phyloP scores from a whole-genome alignment of 306 rosid species.

The Acacia crassicarpa region DNA sequence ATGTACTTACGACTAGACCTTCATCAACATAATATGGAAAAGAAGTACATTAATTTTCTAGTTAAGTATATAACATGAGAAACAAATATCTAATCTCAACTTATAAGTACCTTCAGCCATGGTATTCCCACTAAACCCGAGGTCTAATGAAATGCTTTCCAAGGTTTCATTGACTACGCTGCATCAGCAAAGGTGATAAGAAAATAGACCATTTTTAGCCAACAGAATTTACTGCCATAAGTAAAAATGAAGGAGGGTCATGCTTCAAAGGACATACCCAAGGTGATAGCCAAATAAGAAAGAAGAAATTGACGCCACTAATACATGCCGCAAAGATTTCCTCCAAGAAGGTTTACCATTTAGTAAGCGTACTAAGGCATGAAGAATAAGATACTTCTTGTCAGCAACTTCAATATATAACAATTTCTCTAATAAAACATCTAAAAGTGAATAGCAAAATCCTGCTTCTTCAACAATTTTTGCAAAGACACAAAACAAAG shows the following conservation, averaged over 20 bases:
- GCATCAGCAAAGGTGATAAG: conserved; percentile 40
- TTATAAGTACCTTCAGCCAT: conserved; percentile 69
- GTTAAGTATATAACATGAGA: conserved; percentile 18
- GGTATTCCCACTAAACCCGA: conserved; percentile 73
- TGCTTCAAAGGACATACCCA: conserved; percentile 53
- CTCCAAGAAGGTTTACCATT: conserved; percentile 65
- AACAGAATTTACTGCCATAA: neutral
- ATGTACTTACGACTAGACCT: conserved; percentile 90
- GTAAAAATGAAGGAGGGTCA: conserved; percentile 24
- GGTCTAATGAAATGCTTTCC: conserved; percentile 80
- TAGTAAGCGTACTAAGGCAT: conserved; percentile 40
- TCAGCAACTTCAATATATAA: conserved; percentile 31
- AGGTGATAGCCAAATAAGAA: conserved; percentile 86
- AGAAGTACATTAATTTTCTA: conserved; percentile 19
- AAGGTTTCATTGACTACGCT: conserved; percentile 89
- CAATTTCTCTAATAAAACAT: neutral
- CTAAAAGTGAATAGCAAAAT: neutral
- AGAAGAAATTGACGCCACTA: conserved; percentile 72
- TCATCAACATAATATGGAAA: conserved; percentile 38
- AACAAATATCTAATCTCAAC: conserved; percentile 3
- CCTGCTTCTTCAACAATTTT: neutral
- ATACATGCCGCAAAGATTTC: conserved; percentile 61
- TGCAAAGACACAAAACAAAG: neutral
- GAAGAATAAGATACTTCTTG: conserved; percentile 29
- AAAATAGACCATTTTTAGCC: conserved; percentile 20